Percentiles rank a stretch among this genome's conserved stretches.
Conservation (phyloP, 306 rosid species). For the Fragaria nilgerrensis region DNA sequence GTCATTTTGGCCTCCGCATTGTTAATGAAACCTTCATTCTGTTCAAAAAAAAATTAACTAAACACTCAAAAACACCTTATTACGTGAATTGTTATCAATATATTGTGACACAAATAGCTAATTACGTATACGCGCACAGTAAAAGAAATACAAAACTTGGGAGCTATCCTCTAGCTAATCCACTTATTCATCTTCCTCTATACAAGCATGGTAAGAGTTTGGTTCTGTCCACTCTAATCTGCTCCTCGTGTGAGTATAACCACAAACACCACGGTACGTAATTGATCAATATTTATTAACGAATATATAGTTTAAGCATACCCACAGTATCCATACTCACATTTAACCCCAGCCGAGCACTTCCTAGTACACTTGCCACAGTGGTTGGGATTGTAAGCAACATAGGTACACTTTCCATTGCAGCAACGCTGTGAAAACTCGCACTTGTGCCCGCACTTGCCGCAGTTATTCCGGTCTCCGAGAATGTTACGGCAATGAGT, state of each 20-base stretch:
- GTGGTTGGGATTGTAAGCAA: slow-evolving; percentile 26
- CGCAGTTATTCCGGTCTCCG: slow-evolving; percentile 58
- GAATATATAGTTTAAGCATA: slow-evolving; percentile 33
- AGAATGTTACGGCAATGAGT: slow-evolving; percentile 59
- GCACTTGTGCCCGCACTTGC: slow-evolving; percentile 54
- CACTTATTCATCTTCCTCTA: background rate
- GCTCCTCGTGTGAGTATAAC: background rate
- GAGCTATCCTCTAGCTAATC: background rate
- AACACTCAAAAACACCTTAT: background rate
- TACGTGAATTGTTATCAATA: no score
- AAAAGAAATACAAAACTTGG: background rate
- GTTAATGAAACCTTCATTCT: no score
- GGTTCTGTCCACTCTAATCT: background rate
- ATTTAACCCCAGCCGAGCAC: slow-evolving; percentile 42
- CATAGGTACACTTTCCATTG: slow-evolving; percentile 40
- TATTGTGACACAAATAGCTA: background rate
- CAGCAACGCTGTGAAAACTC: slow-evolving; percentile 49
- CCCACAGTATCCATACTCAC: slow-evolving; percentile 57
- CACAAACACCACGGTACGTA: slow-evolving; percentile 1
- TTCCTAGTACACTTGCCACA: slow-evolving; percentile 64
- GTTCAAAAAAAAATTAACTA: no score
- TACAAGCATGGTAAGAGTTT: background rate
- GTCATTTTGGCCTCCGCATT: no score
- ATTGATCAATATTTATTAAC: background rate
- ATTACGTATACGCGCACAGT: background rate